A percentile compares a stretch with the other conserved stretches of the same genome.
phyloP scores from a whole-genome alignment of 2,329 filamentous ascomycete genomes.

The Colletotrichum ledebouriae region DNA sequence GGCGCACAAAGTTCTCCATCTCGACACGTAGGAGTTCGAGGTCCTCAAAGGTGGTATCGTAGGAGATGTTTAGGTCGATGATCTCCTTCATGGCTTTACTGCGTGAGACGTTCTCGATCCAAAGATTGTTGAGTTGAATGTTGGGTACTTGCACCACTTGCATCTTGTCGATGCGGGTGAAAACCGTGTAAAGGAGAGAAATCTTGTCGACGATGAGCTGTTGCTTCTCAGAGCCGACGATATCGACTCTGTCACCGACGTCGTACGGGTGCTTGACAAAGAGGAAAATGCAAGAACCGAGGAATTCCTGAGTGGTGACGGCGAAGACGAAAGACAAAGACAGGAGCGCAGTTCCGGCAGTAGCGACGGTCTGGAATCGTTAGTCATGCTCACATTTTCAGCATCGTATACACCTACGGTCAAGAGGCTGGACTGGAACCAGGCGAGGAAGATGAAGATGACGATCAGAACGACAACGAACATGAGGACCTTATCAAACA shows the following conservation, averaged over 20 bases:
- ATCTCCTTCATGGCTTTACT: constrained; percentile 93
- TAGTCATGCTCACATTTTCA: neutral
- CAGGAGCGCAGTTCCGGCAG: constrained; percentile 90
- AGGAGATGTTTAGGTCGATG: constrained; percentile 83
- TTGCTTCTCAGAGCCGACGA: constrained; percentile 68
- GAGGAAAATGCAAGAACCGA: constrained; percentile 98
- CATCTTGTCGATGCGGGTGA: constrained; percentile 81
- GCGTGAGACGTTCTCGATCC: constrained; percentile 94
- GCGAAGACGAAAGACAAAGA: constrained; percentile 98
- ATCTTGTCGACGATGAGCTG: constrained; percentile 92
- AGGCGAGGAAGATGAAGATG: constrained; percentile 78
- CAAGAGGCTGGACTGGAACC: constrained; percentile 44
- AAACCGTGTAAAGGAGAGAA: constrained; percentile 92
- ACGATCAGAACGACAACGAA: constrained; percentile 85
- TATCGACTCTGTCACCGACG: constrained; percentile 93
- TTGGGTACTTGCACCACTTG: constrained; percentile 88
- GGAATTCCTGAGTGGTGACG: constrained; percentile 90
- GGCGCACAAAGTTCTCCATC: constrained; percentile 85
- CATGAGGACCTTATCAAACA: constrained; percentile 88
- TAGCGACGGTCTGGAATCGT: constrained; percentile 76
- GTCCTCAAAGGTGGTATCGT: constrained; percentile 90
- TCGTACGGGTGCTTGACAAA: constrained; percentile 99
- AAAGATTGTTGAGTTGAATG: constrained; percentile 90
- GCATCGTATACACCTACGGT: constrained; percentile 59
- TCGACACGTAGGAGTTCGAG: constrained; percentile 87